A percentile compares a stretch with the other conserved stretches of the same genome.
phyloP scores from a whole-genome alignment of 169 alveolate genomes.

The Theileria sp. region DNA sequence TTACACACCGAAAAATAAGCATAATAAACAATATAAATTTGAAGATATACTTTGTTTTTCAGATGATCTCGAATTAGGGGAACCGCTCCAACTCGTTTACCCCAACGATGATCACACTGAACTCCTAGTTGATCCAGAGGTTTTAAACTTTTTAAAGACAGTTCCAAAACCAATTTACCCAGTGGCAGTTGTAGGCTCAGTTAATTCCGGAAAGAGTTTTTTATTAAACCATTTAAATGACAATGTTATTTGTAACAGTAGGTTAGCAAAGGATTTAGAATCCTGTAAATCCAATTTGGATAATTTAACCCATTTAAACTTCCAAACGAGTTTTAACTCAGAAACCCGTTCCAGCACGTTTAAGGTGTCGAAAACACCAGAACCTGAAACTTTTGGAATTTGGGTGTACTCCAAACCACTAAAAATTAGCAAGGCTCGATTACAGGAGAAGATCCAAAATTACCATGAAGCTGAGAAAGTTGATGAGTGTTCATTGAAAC shows the following conservation, averaged over 20 bases:
- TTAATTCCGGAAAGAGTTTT: constrained; percentile 78
- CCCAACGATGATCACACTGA: constrained; percentile 75
- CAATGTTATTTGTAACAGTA: constrained; percentile 49
- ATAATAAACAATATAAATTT: not conserved
- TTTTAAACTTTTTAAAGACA: constrained; percentile 54
- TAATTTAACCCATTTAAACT: not conserved
- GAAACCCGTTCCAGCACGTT: constrained; percentile 51
- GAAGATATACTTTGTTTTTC: constrained; percentile 26
- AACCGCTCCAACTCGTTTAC: constrained; percentile 69
- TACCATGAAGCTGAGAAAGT: constrained; percentile 54
- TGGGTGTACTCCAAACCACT: constrained; percentile 79
- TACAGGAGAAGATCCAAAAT: constrained; percentile 32
- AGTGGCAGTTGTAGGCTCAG: constrained; percentile 76
- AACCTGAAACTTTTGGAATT: constrained; percentile 74
- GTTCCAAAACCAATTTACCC: constrained; percentile 77
- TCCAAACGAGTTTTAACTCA: not conserved
- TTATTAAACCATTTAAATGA: constrained; percentile 73
- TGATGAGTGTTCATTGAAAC: not conserved
- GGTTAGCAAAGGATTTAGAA: not conserved
- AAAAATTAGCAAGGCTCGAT: constrained; percentile 36
- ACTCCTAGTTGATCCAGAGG: constrained; percentile 66
- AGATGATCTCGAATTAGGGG: constrained; percentile 36
- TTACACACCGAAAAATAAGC: not conserved
- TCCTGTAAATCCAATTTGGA: not conserved
- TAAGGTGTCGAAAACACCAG: constrained; percentile 56